Evolutionary conservation across 768 basidiomycete species (phyloP), one percentile per base, ranked within the genome.

Genomic region (Panaeolus cyanescens): DNA sequence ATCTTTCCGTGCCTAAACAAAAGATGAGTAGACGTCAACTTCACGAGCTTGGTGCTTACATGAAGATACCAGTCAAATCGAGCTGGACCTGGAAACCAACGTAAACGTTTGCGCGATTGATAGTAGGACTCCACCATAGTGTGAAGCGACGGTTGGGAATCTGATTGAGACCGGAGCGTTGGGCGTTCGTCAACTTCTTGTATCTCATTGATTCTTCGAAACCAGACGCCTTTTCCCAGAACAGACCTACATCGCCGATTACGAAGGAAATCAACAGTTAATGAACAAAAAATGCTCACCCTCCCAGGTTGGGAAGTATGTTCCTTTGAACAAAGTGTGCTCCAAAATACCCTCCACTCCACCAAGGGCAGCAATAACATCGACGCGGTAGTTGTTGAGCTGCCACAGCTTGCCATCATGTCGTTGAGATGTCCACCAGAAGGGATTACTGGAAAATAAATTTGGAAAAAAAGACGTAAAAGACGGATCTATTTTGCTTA

Each of bases 1-100:
- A 98, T 96, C 80, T 99, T 98, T 69, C 96, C 96, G 76, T 97
- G 96, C 91, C 91, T 91, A 65, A 32, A 32, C 56, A 30, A 53
- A 33, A 28, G 65, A 25, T 64, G 34, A 59, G 30, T 32, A n/a
- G 30, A 5, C 1, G 9, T 20, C 42, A n/a, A 40, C 15, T 54
- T 22, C 3, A 34, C 19, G 17, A 12, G n/a, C 7, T 15, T 55
- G 17, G 1, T 37, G 28, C 83, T 71, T 53, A 85, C 91, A 93
- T 96, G 83, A 96, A 96, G 63, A 96, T 95, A 70, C 95, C 95
- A 13, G 97, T 99, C 64, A 99, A 76, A 83, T 99, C 97, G 50
- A 99, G 85, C 70, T 99, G 96, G 19, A 99, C 97, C 74, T 99
- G 97, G 93, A 99, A 99, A 86, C 97, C 97, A 73, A 99, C 96